Evolutionary conservation across 2,329 filamentous ascomycete species (phyloP), one percentile per base, ranked within the genome.

Genomic region (Stagonosporopsis tanaceti): DNA sequence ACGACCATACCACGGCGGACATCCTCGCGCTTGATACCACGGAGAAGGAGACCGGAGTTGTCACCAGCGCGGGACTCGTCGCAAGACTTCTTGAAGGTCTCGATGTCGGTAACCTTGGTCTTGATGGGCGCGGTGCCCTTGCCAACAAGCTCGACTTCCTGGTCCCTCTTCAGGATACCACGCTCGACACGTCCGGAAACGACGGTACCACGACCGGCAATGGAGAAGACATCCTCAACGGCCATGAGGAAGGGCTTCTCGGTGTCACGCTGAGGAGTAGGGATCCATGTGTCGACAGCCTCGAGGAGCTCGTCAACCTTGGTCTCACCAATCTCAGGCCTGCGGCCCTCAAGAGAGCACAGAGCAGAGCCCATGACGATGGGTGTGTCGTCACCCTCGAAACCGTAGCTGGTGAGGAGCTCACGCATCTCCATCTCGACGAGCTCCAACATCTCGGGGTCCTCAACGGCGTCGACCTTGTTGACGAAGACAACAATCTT

Each of bases 401-500:
- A 99, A 62, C 93, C 93, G 80, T 99, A 99, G 70, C 88, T 89
- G 73, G 76, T 87, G 60, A 99, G 89, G 53, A 99, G 89, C 83
- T 99, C 95, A 75, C 95, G 92, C 95, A 99, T 99, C 85, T 99
- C 95, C 90, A 99, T 96, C 87, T 99, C 95, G 77, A 99, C 95
- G 59, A 99, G 91, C 84, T 99, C 95, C 88, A 99, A 87, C 95
- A 99, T 99, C 82, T 99, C 95, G 62, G 92, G 91, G 84, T 99
- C 95, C 70, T 98, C 94, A 63, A 99, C 88, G 66, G 93, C 92
- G 79, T 99, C 95, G 77, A 98, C 87, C 87, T 99, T 99, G 91
- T 99, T 99, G 81, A 99, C 95, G 79, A 99, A 99, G 70, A 99
- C 96, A 65, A 99, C 95, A 68, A 98, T 94, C 82, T 89, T 92